Evolutionary conservation across 225 moss, liverwort and hornwort species (phyloP).

Genomic region (Pseudisothecium myosuroides): DNA sequence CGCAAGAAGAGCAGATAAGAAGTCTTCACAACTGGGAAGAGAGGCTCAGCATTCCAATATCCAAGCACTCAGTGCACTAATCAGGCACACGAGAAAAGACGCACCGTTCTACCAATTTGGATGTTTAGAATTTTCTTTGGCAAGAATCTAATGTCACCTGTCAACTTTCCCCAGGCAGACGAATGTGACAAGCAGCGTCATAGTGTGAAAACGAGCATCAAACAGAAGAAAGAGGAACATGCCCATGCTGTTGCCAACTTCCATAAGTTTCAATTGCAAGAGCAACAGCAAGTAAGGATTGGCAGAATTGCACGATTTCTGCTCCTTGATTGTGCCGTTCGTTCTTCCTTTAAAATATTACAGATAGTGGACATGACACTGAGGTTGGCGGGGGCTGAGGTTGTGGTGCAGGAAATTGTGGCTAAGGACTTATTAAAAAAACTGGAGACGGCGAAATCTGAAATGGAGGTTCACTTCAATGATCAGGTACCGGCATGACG

Average conservation of each 20-base stretch:
- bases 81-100: not conserved
- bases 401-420: constrained; percentile 5
- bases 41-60: not conserved
- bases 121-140: not conserved
- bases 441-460: constrained; percentile 12
- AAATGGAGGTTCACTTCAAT: constrained; percentile 4
- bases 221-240: constrained; percentile 45
- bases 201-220: constrained; percentile 14
- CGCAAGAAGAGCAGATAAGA: not conserved
- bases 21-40: not conserved
- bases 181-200: constrained; percentile 31
- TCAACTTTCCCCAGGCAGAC: constrained; percentile 19
- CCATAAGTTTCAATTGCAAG: constrained; percentile 29
- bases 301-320: not conserved
- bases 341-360: not conserved
- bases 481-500: constrained; percentile 17
- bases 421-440: not conserved
- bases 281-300: constrained; percentile 43
- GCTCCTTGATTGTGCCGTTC: not conserved
- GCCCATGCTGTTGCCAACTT: constrained; percentile 4
- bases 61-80: not conserved
- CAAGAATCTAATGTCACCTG: not conserved
- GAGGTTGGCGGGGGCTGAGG: not conserved
- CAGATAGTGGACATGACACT: not conserved
- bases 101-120: not conserved